Evolutionary conservation across 352 stramenopile species (phyloP).

Genomic region (Elongisporangium prolatum): DNA sequence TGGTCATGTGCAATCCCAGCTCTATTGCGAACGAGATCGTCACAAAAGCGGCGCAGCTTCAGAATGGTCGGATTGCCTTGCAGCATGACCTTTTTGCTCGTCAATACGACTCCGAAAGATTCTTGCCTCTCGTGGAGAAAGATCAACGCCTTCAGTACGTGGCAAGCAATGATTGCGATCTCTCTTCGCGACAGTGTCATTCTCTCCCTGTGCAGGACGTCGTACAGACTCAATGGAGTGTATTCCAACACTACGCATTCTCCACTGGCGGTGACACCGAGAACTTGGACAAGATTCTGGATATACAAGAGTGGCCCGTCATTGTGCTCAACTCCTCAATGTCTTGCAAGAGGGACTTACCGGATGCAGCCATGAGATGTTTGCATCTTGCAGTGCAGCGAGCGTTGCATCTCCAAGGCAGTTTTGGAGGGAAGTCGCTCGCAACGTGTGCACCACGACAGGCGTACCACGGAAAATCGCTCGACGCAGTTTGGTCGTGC

Average conservation of each 20-base stretch:
- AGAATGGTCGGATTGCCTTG: conserved; percentile 17
- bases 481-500: conserved; percentile 28
- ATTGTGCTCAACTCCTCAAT: background rate
- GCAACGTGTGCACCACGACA: conserved; percentile 35
- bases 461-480: conserved; percentile 14
- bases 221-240: conserved; percentile 41
- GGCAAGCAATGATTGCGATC: conserved; percentile 38
- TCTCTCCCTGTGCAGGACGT: conserved; percentile 42
- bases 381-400: conserved; percentile 18
- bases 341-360: conserved; percentile 16
- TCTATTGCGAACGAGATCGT: conserved; percentile 18
- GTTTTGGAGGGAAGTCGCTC: conserved; percentile 21
- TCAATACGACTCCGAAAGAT: conserved; percentile 42
- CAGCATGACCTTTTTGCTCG: conserved; percentile 70
- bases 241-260: conserved; percentile 40
- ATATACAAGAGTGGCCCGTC: background rate
- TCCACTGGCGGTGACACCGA: conserved; percentile 24
- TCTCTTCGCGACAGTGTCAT: conserved; percentile 29
- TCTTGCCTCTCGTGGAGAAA: conserved; percentile 36
- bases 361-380: conserved; percentile 30
- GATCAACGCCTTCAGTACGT: conserved; percentile 32
- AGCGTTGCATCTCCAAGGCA: conserved; percentile 30
- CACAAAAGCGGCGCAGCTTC: conserved; percentile 52
- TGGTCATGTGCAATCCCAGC: background rate
- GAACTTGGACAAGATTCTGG: conserved; percentile 40